Evolutionary conservation across 2,329 filamentous ascomycete genomes (phyloP), one percentile per base, ranked within the genome.

Genomic region (Paecilomyces fulvus): DNA sequence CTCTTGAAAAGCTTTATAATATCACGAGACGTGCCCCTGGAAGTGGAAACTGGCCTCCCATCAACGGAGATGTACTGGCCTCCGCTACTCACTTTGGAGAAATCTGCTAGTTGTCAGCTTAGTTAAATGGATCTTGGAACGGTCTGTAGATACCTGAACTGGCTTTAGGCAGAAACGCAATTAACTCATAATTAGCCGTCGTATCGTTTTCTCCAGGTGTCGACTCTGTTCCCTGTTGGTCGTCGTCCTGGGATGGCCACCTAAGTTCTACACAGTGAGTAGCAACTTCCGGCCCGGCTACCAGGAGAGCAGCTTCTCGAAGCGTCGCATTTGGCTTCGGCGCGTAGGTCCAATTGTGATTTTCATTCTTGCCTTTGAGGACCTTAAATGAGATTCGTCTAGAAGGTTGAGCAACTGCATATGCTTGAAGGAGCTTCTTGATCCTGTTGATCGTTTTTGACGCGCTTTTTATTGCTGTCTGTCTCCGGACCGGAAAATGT

Each of bases 311-410:
- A 7, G 81, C 80, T 66, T 86, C 80, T 59, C 75, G 70, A 2
- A 82, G 64, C 37, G 70, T 75, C 6, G 76, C 73, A 20, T 70
- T 72, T 25, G 70, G 59, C 49, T 77, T 80, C 0, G 83, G 81
- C 1, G 79, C 80, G 65, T 86, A 87, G 12, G 77, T 73, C 73
- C 83, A 85, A 50, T 88, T 88, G 3, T 65, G 70, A 55, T 79
- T 79, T 60, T 85, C 79, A 62, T 83, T 85, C 66, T 84, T 85
- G 1, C 76, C 80, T 65, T 83, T 82, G 20, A 86, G 60, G 0
- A 78, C 71, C 57, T 75, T 80, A n/a, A 83, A 63, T 0, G 79
- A 80, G 25, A 87, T 73, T 11, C 83, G 73, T n/a, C 80, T 76
- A 9, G 73, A 67, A 4, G 82, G 81, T 57, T 82, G 76, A 14